Evolutionary conservation across 2,329 filamentous ascomycete genomes (phyloP), one percentile per base, ranked within the genome.

Genomic region (Thelonectria discophora): DNA sequence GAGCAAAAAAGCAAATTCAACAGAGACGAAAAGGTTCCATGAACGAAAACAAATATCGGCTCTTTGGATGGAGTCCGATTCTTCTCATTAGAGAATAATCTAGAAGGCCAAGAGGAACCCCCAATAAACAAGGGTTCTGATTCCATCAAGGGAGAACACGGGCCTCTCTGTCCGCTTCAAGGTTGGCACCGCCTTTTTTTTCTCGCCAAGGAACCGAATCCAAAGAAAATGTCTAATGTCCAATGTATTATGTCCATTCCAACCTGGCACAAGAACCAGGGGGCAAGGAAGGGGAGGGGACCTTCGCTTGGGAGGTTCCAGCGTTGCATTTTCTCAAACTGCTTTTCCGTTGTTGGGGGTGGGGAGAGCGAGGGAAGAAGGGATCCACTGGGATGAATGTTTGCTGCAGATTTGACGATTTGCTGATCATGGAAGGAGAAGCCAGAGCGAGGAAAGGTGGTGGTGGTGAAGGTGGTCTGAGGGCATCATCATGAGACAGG

Each of bases 61-160:
- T 30, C 27, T 30, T 6, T 9, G 4, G 27, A 7, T 30, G 27
- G 27, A 30, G 27, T 2, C 27, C 27, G 2, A 24, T 24, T 30
- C 27, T 7, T 7, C n/a, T 10, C 27, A 30, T 24, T 24, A 30
- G 27, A 24, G 50, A 53, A 49, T 57, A 48, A 43, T 60, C 57
- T 63, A 60, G 63, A 63, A 63, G 59, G 47, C 32, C 39, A 51
- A 18, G 57, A 49, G 34, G 58, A 57, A 61, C 34, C 21, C 21
- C 21, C 21, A 24, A 24, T 4, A 24, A 6, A 24, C 21, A 24
- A 24, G 21, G 21, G 6, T 4, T 6, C 21, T 24, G 21, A n/a
- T n/a, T n/a, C n/a, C n/a, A 43, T 18, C 30, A 21, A 40, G 24
- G 24, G 5, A 30, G 9, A 4, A 37, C 34, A 37, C 34, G 34